These are phyloP conservation scores for Zhuliangozyma blackwelliae DNA, from an alignment of 1,139 yeast species.

Conservation along the genomic window DNA sequence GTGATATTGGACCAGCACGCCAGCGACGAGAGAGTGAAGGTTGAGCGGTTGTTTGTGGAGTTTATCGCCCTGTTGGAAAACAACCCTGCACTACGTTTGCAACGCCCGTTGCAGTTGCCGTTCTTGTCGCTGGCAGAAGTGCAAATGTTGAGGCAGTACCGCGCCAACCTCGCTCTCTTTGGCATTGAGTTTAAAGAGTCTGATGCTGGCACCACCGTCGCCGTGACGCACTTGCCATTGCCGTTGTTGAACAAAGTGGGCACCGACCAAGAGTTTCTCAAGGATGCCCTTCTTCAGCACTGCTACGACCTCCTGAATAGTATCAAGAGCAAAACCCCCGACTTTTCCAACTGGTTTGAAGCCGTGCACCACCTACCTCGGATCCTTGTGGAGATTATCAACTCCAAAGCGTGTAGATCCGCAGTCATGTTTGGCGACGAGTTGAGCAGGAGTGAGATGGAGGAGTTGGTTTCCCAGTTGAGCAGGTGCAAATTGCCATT, in stretches of 20 bases:
- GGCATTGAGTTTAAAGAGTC: conserved; percentile 29
- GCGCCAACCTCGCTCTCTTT: conserved; percentile 22
- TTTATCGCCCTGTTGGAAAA: conserved; percentile 15
- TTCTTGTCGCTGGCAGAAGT: conserved; percentile 18
- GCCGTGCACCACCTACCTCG: conserved; percentile 36
- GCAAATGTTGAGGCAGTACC: conserved; percentile 23
- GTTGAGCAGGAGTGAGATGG: conserved; percentile 42
- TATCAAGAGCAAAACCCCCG: conserved; percentile 14
- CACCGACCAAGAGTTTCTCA: conserved; percentile 22
- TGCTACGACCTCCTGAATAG: conserved; percentile 33
- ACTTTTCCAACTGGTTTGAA: conserved; percentile 14
- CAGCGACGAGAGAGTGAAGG: conserved; percentile 62
- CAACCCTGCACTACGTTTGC: conserved; percentile 4
- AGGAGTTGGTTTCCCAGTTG: conserved; percentile 36
- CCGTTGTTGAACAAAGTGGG: conserved; percentile 26
- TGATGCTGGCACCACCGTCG: conserved; percentile 2
- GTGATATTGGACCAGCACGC: conserved; percentile 73
- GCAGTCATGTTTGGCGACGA: conserved; percentile 72
- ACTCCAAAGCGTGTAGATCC: conserved; percentile 65
- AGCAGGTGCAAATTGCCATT: conserved; percentile 57
- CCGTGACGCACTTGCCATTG: conserved; percentile 38
- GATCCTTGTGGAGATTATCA: conserved; percentile 45
- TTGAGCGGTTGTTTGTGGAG: conserved; percentile 44
- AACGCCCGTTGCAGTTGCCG: conserved; percentile 15
- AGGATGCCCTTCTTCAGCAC: conserved; percentile 37